Conservation (phyloP, 139 green algal genomes). For the Tetradesmus lagerheimii region DNA sequence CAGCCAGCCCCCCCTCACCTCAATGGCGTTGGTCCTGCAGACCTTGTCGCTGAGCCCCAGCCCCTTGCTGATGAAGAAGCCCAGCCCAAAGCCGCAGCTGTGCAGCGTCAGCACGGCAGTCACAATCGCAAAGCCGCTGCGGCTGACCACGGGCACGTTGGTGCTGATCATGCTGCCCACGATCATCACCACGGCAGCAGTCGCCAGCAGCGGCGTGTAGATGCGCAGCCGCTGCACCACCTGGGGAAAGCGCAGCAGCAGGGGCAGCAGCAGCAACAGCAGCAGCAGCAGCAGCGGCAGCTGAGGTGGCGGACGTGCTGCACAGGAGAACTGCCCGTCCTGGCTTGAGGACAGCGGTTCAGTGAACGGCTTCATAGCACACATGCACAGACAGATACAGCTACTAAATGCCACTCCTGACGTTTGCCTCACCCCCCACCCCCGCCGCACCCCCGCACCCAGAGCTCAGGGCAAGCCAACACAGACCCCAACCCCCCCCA, state of each 20-base stretch:
- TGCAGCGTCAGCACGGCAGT: constrained; percentile 62
- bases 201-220: constrained; percentile 72
- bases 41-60: constrained; percentile 65
- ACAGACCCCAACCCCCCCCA: too few relatives aligned
- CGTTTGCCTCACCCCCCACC: too few relatives aligned
- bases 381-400: too few relatives aligned
- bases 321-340: too few relatives aligned
- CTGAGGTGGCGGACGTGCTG: neutral
- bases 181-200: constrained; percentile 59
- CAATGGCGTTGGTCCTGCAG: constrained; percentile 70
- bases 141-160: constrained; percentile 61
- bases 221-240: constrained; percentile 57
- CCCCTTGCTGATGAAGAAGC: constrained; percentile 63
- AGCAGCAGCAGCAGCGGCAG: neutral
- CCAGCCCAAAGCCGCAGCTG: constrained; percentile 67
- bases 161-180: constrained; percentile 66
- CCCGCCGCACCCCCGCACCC: too few relatives aligned
- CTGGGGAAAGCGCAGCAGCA: neutral
- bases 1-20: constrained; percentile 44
- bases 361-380: too few relatives aligned
- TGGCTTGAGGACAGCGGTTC: neutral
- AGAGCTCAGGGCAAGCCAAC: too few relatives aligned
- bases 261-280: neutral
- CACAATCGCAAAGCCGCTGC: constrained; percentile 54
- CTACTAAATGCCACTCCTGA: too few relatives aligned